phyloP scores from a whole-genome alignment of 1,284 basidiomycete genomes.

The Pseudozyma hubeiensis region DNA sequence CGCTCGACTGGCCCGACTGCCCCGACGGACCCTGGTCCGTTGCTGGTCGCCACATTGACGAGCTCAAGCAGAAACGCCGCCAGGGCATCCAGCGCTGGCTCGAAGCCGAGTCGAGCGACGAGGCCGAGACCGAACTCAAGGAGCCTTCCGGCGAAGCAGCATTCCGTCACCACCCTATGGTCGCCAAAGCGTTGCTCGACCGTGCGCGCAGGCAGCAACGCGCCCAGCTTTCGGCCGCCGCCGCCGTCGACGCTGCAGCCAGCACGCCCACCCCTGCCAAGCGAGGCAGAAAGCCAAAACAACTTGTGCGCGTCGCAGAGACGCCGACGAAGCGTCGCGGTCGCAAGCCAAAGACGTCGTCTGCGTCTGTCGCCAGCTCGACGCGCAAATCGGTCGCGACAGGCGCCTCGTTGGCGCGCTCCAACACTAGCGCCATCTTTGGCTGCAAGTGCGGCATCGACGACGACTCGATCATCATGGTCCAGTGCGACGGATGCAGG shows the following conservation, averaged over 20 bases:
- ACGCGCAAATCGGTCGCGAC: constrained; percentile 46
- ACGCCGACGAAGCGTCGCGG: constrained; percentile 35
- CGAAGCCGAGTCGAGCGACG: constrained; percentile 43
- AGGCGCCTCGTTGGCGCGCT: constrained; percentile 37
- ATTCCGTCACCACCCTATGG: constrained; percentile 61
- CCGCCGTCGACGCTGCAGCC: constrained; percentile 13
- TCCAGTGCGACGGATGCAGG: constrained; percentile 67
- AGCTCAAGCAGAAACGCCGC: constrained; percentile 38
- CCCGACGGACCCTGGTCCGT: constrained; percentile 48
- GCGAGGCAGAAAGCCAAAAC: constrained; percentile 35
- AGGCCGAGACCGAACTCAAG: constrained; percentile 20
- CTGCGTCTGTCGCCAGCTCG: constrained; percentile 37
- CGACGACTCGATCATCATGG: constrained; percentile 60
- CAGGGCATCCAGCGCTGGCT: constrained; percentile 50
- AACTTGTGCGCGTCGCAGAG: constrained; percentile 20
- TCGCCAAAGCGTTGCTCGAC: constrained; percentile 60
- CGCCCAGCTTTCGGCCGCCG: constrained; percentile 29
- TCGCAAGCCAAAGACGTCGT: constrained; percentile 27
- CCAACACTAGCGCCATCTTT: constrained; percentile 43
- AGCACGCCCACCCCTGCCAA: constrained; percentile 21
- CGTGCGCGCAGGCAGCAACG: constrained; percentile 48
- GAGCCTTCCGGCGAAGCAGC: constrained; percentile 21
- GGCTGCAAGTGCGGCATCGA: constrained; percentile 55
- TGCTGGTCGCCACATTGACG: constrained; percentile 44
- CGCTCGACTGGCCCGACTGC: constrained; percentile 53